These are phyloP conservation scores for Stipa capillata DNA, from an alignment of 176 grass and related monocot genomes.

Conservation along the genomic window DNA sequence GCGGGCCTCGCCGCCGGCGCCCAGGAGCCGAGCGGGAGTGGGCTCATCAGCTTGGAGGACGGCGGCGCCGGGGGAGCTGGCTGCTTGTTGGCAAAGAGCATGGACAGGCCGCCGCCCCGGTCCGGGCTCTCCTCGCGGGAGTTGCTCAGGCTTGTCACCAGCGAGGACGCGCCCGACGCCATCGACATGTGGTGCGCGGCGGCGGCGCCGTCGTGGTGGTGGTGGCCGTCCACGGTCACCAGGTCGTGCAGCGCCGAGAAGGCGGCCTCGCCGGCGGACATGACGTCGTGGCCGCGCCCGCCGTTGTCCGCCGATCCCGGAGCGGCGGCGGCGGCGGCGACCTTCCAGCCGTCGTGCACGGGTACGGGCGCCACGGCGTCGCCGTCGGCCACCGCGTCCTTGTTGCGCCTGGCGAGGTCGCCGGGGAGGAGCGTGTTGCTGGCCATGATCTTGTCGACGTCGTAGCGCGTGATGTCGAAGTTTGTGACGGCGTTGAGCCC, in stretches of 20 bases:
- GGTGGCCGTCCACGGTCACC: slow-evolving; percentile 5
- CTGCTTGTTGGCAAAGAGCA: slow-evolving; percentile 56
- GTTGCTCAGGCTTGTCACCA: slow-evolving; percentile 53
- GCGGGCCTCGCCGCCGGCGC: slow-evolving; percentile 40
- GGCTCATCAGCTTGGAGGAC: slow-evolving; percentile 34
- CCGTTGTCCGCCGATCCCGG: background rate
- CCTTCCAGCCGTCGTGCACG: too few species aligned
- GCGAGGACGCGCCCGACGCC: slow-evolving; percentile 39
- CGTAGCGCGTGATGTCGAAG: slow-evolving; percentile 94
- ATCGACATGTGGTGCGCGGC: slow-evolving; percentile 1
- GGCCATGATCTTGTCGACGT: slow-evolving; percentile 98
- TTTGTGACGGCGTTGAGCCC: slow-evolving; percentile 95
- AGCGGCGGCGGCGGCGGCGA: background rate
- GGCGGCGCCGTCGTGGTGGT: background rate
- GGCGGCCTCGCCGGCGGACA: slow-evolving; percentile 25
- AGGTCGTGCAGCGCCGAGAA: slow-evolving; percentile 47
- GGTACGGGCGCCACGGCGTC: background rate
- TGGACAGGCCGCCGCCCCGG: slow-evolving; percentile 54
- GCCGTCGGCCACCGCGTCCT: too few species aligned
- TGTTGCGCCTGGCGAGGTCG: slow-evolving; percentile 69
- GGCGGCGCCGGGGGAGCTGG: background rate
- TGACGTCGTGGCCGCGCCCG: background rate
- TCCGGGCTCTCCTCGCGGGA: slow-evolving; percentile 62
- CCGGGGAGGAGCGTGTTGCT: slow-evolving; percentile 79
- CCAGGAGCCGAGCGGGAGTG: slow-evolving; percentile 53